phyloP scores from a whole-genome alignment of 306 rosid species.

The Medicago arabica region DNA sequence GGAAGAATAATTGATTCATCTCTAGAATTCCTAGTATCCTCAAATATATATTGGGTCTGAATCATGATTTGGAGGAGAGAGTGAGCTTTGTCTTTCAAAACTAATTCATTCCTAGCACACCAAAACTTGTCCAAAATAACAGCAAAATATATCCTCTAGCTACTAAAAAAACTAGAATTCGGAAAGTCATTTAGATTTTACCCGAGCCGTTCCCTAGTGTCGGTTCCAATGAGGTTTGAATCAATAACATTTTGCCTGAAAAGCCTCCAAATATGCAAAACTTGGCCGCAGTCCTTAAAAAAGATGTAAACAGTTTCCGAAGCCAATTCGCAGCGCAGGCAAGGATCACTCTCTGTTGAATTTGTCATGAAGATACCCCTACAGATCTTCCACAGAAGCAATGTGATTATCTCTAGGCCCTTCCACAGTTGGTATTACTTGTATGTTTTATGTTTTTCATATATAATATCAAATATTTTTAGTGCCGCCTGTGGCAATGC shows the following conservation, averaged over 20 bases:
- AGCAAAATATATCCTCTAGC: not conserved
- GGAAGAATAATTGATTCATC: not conserved
- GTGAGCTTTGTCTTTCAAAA: not conserved
- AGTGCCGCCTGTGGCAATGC: no score
- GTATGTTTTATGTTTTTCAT: no score
- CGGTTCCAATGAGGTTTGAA: not conserved
- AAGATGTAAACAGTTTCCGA: not conserved
- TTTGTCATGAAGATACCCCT: not conserved
- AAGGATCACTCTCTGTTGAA: not conserved
- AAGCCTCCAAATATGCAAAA: not conserved
- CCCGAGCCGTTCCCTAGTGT: not conserved
- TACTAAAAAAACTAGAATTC: not conserved
- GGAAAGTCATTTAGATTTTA: not conserved
- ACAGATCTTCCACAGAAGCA: not conserved
- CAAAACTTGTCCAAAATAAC: not conserved
- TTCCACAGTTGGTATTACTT: no score
- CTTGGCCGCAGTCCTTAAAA: not conserved
- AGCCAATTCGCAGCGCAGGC: no score
- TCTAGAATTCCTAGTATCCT: not conserved
- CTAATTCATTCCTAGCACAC: not conserved
- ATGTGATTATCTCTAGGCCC: no score
- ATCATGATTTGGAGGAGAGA: no score
- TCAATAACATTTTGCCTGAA: not conserved
- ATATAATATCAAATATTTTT: no score
- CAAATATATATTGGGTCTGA: no score